Evolutionary conservation across 108 stramenopile species (phyloP).

Genomic region (Cyclostephanos invisitatus): DNA sequence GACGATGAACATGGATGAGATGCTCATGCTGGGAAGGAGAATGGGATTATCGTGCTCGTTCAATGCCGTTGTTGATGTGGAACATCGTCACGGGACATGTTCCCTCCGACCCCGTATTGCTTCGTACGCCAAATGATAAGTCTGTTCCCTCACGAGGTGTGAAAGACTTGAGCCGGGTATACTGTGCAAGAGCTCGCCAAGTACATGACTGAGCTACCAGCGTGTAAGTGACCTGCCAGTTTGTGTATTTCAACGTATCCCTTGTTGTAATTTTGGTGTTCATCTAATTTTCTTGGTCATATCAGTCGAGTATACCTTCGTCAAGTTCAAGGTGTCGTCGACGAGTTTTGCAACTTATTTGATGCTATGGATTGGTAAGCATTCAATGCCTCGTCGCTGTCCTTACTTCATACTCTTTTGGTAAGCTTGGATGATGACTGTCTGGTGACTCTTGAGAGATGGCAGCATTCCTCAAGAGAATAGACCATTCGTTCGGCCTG

Average conservation of each 20-base stretch:
- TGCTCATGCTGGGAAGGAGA: conserved; percentile 34
- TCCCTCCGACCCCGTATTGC: conserved; percentile 34
- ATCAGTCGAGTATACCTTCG: conserved; percentile 30
- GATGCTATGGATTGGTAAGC: conserved; percentile 31
- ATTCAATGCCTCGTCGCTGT: background rate
- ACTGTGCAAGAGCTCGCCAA: conserved; percentile 36
- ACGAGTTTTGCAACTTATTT: conserved; percentile 36
- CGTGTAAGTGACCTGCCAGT: conserved; percentile 11
- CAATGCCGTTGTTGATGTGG: conserved; percentile 25
- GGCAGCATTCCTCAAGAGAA: conserved; percentile 23
- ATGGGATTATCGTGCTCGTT: conserved; percentile 5
- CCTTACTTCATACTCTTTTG: background rate
- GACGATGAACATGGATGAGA: conserved; percentile 38
- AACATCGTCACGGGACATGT: conserved; percentile 32
- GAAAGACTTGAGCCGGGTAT: conserved; percentile 12
- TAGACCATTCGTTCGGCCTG: conserved; percentile 16
- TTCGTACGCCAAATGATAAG: conserved; percentile 39
- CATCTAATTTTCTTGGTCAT: too few species aligned
- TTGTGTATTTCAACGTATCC: too few species aligned
- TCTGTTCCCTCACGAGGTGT: conserved; percentile 35
- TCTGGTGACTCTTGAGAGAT: conserved; percentile 15
- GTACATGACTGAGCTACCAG: conserved; percentile 39
- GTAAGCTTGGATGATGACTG: conserved; percentile 24
- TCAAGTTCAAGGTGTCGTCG: conserved; percentile 31
- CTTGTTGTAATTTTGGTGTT: too few species aligned